These are phyloP conservation scores for Lineolata rhizophorae DNA, from an alignment of 495 filamentous ascomycete species.

Conservation along the genomic window DNA sequence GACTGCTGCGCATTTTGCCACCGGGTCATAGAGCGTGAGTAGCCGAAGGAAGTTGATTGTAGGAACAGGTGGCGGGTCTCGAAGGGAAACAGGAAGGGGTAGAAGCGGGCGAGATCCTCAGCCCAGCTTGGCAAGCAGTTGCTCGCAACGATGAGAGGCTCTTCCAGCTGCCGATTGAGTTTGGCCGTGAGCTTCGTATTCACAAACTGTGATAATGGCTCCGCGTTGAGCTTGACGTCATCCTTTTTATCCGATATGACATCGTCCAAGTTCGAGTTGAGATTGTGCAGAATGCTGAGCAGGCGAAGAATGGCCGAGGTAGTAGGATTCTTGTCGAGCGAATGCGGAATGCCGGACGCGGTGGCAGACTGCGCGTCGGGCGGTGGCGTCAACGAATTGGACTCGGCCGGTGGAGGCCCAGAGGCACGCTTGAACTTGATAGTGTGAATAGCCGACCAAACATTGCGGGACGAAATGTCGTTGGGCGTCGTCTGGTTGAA, in stretches of 20 bases:
- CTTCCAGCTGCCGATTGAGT: conserved; percentile 88
- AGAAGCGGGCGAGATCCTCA: conserved; percentile 85
- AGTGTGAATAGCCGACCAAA: conserved; percentile 78
- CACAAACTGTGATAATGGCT: conserved; percentile 87
- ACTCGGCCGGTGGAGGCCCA: conserved; percentile 72
- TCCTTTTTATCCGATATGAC: conserved; percentile 79
- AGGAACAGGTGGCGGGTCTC: conserved; percentile 95
- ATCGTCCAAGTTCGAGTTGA: conserved; percentile 90
- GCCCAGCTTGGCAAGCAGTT: conserved; percentile 93
- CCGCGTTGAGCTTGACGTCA: conserved; percentile 43
- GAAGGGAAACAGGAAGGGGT: conserved; percentile 97
- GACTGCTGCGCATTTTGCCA: conserved; percentile 84
- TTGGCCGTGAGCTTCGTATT: conserved; percentile 99
- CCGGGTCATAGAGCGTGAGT: conserved; percentile 88
- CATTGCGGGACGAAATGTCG: conserved; percentile 45
- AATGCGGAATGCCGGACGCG: conserved; percentile 44
- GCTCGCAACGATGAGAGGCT: conserved; percentile 95
- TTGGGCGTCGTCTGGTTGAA: conserved; percentile 40
- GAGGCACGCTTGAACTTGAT: conserved; percentile 77
- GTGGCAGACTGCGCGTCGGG: conserved; percentile 24
- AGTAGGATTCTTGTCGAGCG: conserved; percentile 62
- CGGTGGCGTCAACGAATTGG: conserved; percentile 36
- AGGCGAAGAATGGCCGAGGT: conserved; percentile 76
- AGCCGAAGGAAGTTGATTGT: conserved; percentile 94
- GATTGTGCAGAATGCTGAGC: conserved; percentile 74